Conservation (phyloP, 1,139 yeast genomes). For the Saccharomyces hybrid region DNA sequence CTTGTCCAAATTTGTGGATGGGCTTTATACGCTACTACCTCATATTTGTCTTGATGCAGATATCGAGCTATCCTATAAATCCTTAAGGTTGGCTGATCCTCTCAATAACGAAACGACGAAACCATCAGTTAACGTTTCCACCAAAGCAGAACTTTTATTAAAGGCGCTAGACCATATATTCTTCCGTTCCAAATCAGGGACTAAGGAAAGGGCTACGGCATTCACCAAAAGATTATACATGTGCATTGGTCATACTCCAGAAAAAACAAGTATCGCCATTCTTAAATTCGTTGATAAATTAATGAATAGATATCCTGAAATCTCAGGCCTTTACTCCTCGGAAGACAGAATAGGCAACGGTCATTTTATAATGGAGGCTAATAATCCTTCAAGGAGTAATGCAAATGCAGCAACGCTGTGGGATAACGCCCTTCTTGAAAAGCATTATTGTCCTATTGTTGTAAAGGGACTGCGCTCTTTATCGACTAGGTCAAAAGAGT, state of each 20-base stretch:
- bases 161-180: slow-evolving; percentile 74
- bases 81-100: slow-evolving; percentile 74
- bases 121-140: slow-evolving; percentile 76
- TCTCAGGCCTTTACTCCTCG: slow-evolving; percentile 71
- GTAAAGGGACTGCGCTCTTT: slow-evolving; percentile 44
- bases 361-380: slow-evolving; percentile 55
- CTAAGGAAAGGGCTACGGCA: slow-evolving; percentile 66
- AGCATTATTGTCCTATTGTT: slow-evolving; percentile 79
- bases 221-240: slow-evolving; percentile 74
- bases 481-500: slow-evolving; percentile 33
- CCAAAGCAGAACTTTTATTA: slow-evolving; percentile 77
- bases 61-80: slow-evolving; percentile 74
- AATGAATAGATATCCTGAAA: slow-evolving; percentile 57
- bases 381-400: slow-evolving; percentile 67
- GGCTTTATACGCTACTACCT: slow-evolving; percentile 59
- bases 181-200: slow-evolving; percentile 67
- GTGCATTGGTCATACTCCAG: slow-evolving; percentile 68
- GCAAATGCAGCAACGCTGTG: slow-evolving; percentile 84
- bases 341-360: slow-evolving; percentile 85
- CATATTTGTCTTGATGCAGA: slow-evolving; percentile 73
- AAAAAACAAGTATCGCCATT: slow-evolving; percentile 72
- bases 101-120: slow-evolving; percentile 41
- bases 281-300: slow-evolving; percentile 73
- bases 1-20: slow-evolving; percentile 61
- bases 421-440: slow-evolving; percentile 72